Base-by-base conservation (phyloP, 2,329 filamentous ascomycete species). In the Shiraia sp. region DNA sequence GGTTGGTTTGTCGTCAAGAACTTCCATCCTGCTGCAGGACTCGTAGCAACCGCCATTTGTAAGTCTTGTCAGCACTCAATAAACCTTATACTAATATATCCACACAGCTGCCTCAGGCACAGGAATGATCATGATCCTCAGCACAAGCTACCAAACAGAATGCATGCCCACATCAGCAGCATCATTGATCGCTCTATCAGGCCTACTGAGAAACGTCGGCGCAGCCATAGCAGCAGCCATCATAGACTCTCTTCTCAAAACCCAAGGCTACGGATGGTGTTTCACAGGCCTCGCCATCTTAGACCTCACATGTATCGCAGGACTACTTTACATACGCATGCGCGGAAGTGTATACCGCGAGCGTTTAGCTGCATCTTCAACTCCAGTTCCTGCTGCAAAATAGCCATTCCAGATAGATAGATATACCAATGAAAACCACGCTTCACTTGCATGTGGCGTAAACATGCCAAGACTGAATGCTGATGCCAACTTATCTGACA, bases 91-190 rank as follows among this genome's bases (percentile, higher is more conserved):
- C 34, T 12, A 10, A 27, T 13, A 13, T n/a, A 14, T 12, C n/a
- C 15, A 15, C 14, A 14, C 40, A 64, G 67, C 61, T 13, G 62
- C 60, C 4, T 60, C 69, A 26, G 69, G 69, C 9, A 71, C 69
- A 49, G 65, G 65, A 13, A 68, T 66, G 53, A 69, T 72, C 26
- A 69, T 72, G 43, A 64, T 72, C 6, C 58, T 65, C 6, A 69
- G 59, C 7, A 69, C 68, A 0, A 63, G 65, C 2, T 72, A 68
- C 40, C 55, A 69, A 22, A 70, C 69, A 10, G 65, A 70, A 42
- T 69, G 61, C 33, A 57, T 62, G 2, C 58, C 63, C 6, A 49
- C 60, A 13, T 63, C 67, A 30, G 63, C 70, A n/a, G 70, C 69
- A 5, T 63, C 58, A 1, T 56, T 68, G 6, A 67, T 72, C 37